These are phyloP conservation scores for Domatiomyces catenatus DNA, from an alignment of 2,329 filamentous ascomycete genomes.

Conservation along the genomic window DNA sequence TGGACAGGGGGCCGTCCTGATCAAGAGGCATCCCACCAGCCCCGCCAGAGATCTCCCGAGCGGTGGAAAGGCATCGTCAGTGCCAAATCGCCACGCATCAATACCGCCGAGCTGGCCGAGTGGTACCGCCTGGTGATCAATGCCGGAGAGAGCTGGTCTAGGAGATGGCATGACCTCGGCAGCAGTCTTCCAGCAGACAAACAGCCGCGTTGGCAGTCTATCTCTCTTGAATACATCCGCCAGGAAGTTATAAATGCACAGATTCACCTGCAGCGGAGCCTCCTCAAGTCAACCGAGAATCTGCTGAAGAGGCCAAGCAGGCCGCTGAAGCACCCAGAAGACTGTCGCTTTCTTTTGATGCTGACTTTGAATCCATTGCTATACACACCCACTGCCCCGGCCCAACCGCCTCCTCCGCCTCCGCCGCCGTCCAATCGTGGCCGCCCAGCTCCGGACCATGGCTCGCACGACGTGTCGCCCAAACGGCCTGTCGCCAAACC, in stretches of 20 bases:
- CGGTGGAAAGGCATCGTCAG: slow-evolving; percentile 32
- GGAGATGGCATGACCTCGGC: slow-evolving; percentile 41
- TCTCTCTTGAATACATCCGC: slow-evolving; percentile 24
- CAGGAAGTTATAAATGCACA: slow-evolving; percentile 45
- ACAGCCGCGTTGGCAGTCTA: slow-evolving; percentile 26
- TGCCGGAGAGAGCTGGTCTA: slow-evolving; percentile 52
- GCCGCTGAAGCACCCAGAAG: slow-evolving; percentile 49
- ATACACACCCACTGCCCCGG: slow-evolving; percentile 10
- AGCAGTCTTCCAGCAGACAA: slow-evolving; percentile 14
- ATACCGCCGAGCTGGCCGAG: slow-evolving; percentile 54
- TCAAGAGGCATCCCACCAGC: slow-evolving; percentile 18
- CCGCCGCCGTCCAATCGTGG: not conserved
- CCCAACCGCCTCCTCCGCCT: not conserved
- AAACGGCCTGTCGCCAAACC: slow-evolving; percentile 3
- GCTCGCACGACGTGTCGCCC: slow-evolving; percentile 8
- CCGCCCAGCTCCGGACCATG: not conserved
- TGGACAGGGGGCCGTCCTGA: slow-evolving; percentile 46
- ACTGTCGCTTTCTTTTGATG: slow-evolving; percentile 64
- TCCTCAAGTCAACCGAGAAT: slow-evolving; percentile 66
- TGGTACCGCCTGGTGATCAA: slow-evolving; percentile 63
- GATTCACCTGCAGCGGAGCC: slow-evolving; percentile 49
- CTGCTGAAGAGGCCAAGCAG: slow-evolving; percentile 65
- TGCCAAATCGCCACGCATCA: slow-evolving; percentile 50
- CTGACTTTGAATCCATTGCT: slow-evolving; percentile 66
- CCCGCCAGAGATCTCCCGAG: slow-evolving; percentile 16